Evolutionary conservation across 2,329 filamentous ascomycete species (phyloP).

Genomic region (Botrytis sinoallii): DNA sequence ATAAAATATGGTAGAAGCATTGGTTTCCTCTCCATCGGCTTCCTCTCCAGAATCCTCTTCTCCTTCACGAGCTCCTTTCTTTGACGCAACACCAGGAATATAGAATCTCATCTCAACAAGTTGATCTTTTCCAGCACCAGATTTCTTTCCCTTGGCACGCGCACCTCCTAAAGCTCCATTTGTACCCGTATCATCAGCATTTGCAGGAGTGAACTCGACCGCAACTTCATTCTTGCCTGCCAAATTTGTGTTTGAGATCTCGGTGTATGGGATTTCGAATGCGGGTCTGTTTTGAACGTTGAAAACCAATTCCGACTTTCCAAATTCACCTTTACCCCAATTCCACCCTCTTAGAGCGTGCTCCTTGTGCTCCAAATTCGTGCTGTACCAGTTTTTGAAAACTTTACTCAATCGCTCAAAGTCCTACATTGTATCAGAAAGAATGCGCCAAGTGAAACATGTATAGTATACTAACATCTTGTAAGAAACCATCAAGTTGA

Average conservation of each 20-base stretch:
- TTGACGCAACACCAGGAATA: slow-evolving; percentile 84
- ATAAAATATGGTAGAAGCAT: slow-evolving; percentile 95
- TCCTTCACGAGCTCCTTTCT: slow-evolving; percentile 60
- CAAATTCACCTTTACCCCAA: slow-evolving; percentile 97
- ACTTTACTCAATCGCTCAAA: slow-evolving; percentile 86
- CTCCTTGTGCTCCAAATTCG: slow-evolving; percentile 86
- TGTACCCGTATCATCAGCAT: slow-evolving; percentile 67
- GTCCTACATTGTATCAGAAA: slow-evolving; percentile 52
- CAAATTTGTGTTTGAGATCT: slow-evolving; percentile 96
- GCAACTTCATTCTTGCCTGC: slow-evolving; percentile 97
- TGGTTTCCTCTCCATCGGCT: slow-evolving; percentile 75
- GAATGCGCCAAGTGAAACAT: slow-evolving; percentile 10
- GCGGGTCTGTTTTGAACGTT: slow-evolving; percentile 95
- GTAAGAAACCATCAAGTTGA: slow-evolving; percentile 91
- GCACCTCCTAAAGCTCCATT: slow-evolving; percentile 74
- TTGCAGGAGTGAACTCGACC: slow-evolving; percentile 79
- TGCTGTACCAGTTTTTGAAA: slow-evolving; percentile 98
- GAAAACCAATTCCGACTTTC: slow-evolving; percentile 91
- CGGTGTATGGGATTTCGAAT: slow-evolving; percentile 95
- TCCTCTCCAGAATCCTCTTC: slow-evolving; percentile 70
- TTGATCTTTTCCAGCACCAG: slow-evolving; percentile 84
- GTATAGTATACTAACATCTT: slow-evolving; percentile 56
- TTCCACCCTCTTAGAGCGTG: slow-evolving; percentile 97
- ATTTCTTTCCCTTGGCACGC: slow-evolving; percentile 78
- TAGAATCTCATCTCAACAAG: slow-evolving; percentile 99